phyloP scores from a whole-genome alignment of 371 early-diverging fungal species.

The Capillidium rhysosporum region DNA sequence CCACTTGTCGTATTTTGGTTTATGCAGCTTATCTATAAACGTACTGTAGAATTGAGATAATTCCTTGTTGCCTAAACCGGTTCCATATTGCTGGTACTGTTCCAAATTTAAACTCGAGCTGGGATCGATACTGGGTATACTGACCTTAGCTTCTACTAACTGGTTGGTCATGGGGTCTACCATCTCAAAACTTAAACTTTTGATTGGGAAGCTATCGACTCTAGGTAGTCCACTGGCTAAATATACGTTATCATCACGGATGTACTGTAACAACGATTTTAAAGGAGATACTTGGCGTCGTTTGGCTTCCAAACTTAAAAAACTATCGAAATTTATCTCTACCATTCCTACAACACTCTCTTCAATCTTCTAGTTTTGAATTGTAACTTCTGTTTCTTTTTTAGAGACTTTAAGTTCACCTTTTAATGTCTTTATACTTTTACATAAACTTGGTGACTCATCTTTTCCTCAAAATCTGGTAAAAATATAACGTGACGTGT shows the following conservation, averaged over 20 bases:
- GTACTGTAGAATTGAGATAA: neutral
- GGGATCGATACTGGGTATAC: neutral
- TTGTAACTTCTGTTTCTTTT: too few species aligned
- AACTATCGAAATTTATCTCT: too few species aligned
- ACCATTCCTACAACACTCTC: too few species aligned
- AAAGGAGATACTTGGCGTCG: neutral
- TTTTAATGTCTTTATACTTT: too few species aligned
- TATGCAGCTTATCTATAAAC: slow-evolving; percentile 15
- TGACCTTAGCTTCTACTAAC: neutral
- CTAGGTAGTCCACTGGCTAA: slow-evolving; percentile 2
- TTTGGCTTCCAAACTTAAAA: neutral
- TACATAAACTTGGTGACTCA: too few species aligned
- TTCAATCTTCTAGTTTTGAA: too few species aligned
- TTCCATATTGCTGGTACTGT: neutral
- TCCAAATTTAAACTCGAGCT: neutral
- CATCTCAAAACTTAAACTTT: neutral
- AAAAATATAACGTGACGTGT: too few species aligned
- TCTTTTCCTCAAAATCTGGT: too few species aligned
- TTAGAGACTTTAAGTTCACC: too few species aligned
- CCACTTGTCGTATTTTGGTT: slow-evolving; percentile 35
- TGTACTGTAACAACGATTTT: neutral
- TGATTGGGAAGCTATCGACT: slow-evolving; percentile 1
- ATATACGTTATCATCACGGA: neutral
- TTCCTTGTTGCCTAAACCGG: neutral
- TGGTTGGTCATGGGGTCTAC: neutral